These are phyloP conservation scores for Blastobotrys indianensis DNA, from an alignment of 1,139 yeast species.

Conservation along the genomic window DNA sequence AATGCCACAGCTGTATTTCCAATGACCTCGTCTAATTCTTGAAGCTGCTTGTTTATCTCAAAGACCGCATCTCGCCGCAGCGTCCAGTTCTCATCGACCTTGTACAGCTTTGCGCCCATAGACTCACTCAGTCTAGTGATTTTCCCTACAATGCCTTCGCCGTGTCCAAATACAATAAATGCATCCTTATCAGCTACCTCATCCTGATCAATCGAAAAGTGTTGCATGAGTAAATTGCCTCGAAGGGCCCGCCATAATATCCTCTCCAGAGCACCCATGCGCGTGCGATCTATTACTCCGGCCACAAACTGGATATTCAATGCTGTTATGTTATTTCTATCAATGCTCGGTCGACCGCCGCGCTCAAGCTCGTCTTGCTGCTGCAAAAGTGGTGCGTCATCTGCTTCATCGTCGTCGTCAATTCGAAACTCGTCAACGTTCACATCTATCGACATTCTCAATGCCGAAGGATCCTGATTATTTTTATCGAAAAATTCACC, in stretches of 20 bases:
- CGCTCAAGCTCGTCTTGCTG: constrained; percentile 12
- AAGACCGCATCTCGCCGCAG: constrained; percentile 53
- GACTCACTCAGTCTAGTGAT: constrained; percentile 76
- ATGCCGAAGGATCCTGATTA: constrained; percentile 18
- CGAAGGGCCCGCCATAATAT: constrained; percentile 90
- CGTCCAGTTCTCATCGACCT: constrained; percentile 53
- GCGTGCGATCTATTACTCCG: constrained; percentile 76
- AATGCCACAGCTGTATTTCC: constrained; percentile 67
- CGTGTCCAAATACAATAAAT: constrained; percentile 85
- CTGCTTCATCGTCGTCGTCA: constrained; percentile 16
- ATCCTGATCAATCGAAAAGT: constrained; percentile 58
- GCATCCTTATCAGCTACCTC: constrained; percentile 57
- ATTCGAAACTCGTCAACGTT: constrained; percentile 2
- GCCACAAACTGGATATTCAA: constrained; percentile 56
- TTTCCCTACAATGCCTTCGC: constrained; percentile 61
- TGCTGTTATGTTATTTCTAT: constrained; percentile 10
- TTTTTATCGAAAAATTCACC: constrained; percentile 55
- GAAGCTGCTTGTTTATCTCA: constrained; percentile 53
- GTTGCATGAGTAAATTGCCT: constrained; percentile 77
- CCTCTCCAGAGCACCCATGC: constrained; percentile 67
- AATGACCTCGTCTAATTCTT: constrained; percentile 63
- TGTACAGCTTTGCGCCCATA: constrained; percentile 71
- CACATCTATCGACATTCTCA: constrained; percentile 23
- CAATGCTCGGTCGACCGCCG: constrained; percentile 10
- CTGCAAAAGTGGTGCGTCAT: constrained; percentile 24